Percentiles rank a stretch among this genome's conserved stretches.
Evolutionary conservation across 345 rosid genomes (phyloP).

Genomic region (Aquilaria sinensis): DNA sequence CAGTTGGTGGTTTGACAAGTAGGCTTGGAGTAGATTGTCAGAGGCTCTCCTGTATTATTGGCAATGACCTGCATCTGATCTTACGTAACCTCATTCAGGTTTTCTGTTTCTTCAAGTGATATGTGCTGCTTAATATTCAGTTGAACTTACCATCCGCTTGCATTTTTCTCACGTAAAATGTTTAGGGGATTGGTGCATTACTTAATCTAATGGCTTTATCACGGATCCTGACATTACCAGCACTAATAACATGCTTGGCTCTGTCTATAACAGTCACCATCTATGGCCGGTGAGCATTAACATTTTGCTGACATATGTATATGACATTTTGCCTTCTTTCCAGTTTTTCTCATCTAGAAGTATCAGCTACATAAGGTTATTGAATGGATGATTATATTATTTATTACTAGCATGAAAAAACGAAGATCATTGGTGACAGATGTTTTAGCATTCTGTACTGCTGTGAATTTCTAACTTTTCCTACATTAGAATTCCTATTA

Average conservation of each 20-base stretch:
- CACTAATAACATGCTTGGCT: conserved; percentile 32
- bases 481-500: no score
- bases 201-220: conserved; percentile 44
- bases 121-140: background rate
- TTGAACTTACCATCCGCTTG: background rate
- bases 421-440: background rate
- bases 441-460: no score
- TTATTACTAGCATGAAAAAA: background rate
- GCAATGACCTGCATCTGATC: conserved; percentile 40
- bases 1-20: conserved; percentile 48
- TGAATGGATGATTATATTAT: background rate
- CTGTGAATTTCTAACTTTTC: no score
- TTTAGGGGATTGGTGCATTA: conserved; percentile 51
- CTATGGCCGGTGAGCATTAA: conserved; percentile 40
- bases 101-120: conserved; percentile 1
- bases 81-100: conserved; percentile 50
- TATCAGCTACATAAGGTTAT: no score
- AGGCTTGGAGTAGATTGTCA: conserved; percentile 58
- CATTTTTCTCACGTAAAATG: conserved; percentile 6
- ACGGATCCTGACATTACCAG: conserved; percentile 48
- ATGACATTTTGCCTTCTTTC: conserved; percentile 1
- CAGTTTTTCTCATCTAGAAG: background rate
- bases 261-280: conserved; percentile 31
- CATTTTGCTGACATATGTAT: conserved; percentile 2
- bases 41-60: conserved; percentile 37